Percentiles rank a stretch among this genome's conserved stretches.
phyloP scores from a whole-genome alignment of 75 land plant species.

The Chamaecyparis obtusa region DNA sequence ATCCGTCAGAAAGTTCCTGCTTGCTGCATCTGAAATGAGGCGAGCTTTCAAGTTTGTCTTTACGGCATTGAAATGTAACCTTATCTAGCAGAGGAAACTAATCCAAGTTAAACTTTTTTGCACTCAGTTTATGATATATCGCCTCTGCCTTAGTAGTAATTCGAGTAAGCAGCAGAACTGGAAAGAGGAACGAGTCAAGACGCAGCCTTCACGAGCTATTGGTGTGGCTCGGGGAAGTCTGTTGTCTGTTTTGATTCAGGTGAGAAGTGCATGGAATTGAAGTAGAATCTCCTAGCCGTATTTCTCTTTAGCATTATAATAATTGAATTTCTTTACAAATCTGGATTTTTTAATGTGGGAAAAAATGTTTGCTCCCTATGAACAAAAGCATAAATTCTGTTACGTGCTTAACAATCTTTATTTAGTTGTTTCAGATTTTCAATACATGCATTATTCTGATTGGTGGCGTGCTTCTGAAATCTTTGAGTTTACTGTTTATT shows the following conservation, averaged over 20 bases:
- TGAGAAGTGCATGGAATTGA: not conserved
- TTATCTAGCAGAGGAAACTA: not conserved
- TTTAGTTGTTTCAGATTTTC: not conserved
- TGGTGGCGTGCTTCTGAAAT: not conserved
- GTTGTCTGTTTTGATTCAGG: constrained; percentile 4
- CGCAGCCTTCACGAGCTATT: constrained; percentile 9
- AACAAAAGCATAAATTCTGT: not conserved
- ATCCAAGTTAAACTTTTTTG: not conserved
- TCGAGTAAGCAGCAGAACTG: not conserved
- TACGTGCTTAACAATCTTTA: not conserved
- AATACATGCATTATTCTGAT: not conserved
- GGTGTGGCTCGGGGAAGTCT: constrained; percentile 5
- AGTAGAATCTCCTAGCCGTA: not conserved
- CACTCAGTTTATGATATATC: not conserved
- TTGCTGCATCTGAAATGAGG: not conserved
- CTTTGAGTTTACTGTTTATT: not conserved
- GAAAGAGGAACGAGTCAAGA: constrained; percentile 1
- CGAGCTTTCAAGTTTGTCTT: not conserved
- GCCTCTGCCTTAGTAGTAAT: not conserved
- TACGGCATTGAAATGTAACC: not conserved
- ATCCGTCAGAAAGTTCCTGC: not conserved
- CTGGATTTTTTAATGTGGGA: not conserved
- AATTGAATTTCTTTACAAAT: not conserved
- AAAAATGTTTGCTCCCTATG: not conserved
- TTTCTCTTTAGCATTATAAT: not conserved